phyloP scores from a whole-genome alignment of 2,329 filamentous ascomycete species.

The Pezicula rhizophila region DNA sequence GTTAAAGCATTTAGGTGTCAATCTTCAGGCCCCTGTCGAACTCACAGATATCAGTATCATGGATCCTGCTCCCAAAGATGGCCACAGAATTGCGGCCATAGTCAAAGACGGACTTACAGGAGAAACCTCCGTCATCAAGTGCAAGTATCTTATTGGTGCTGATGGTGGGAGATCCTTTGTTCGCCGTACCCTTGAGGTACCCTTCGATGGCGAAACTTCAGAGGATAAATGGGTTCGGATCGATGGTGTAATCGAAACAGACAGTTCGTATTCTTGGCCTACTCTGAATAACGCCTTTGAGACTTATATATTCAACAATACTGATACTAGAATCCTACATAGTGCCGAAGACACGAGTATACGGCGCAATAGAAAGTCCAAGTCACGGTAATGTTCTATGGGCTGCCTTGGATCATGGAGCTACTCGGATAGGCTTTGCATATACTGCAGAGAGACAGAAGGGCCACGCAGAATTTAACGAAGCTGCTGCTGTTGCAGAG shows the following conservation, averaged over 20 bases:
- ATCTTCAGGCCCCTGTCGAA: conserved; percentile 14
- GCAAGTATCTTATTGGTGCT: conserved; percentile 44
- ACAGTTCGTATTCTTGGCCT: conserved; percentile 3
- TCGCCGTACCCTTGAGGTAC: conserved; percentile 37
- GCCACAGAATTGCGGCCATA: conserved; percentile 15
- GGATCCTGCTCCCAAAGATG: conserved; percentile 12
- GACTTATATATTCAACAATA: conserved; percentile 30
- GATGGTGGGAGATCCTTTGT: conserved; percentile 47
- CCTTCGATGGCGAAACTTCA: conserved; percentile 42
- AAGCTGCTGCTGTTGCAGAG: conserved; percentile 49
- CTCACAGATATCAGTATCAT: conserved; percentile 13
- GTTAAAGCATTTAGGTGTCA: conserved; percentile 23
- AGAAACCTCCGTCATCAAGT: conserved; percentile 25
- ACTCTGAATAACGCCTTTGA: too few species aligned
- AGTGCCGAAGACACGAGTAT: conserved; percentile 39
- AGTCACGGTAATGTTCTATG: conserved; percentile 50
- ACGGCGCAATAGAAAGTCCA: conserved; percentile 43
- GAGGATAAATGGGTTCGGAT: conserved; percentile 49
- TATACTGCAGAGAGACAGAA: conserved; percentile 37
- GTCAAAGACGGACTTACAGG: conserved; percentile 19
- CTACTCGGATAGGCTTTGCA: conserved; percentile 47
- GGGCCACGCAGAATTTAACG: conserved; percentile 30
- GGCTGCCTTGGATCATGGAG: conserved; percentile 46
- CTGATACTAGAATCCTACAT: conserved; percentile 23
- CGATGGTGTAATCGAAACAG: conserved; percentile 33